Conservation (phyloP, 2,329 filamentous ascomycete species). For the Fusarium bactridioides region DNA sequence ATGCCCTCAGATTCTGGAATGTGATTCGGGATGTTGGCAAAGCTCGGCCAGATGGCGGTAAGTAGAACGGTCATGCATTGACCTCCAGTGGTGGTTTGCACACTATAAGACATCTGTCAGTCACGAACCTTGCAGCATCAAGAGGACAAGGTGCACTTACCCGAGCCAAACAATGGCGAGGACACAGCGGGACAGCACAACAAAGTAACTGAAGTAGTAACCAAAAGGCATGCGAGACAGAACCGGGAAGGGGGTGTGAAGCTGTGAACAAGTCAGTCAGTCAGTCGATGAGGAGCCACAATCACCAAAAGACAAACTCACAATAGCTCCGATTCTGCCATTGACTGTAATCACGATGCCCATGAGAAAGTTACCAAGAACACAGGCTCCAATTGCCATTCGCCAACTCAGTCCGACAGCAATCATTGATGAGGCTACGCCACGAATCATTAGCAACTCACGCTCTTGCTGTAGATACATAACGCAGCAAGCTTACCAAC, state of each 20-base stretch:
- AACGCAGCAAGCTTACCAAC: not conserved
- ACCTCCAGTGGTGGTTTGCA: constrained; percentile 8
- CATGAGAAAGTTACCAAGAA: constrained; percentile 9
- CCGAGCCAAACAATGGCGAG: constrained; percentile 9
- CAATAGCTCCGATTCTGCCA: constrained; percentile 11
- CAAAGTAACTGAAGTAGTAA: constrained; percentile 9
- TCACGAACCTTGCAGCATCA: not conserved
- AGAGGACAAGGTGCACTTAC: not conserved
- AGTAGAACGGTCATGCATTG: constrained; percentile 11
- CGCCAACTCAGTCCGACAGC: constrained; percentile 8
- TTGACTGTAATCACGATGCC: not conserved
- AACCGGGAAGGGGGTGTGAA: constrained; percentile 4
- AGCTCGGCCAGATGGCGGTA: constrained; percentile 7
- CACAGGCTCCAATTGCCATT: constrained; percentile 8
- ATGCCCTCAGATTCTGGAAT: not conserved
- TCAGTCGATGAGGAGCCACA: not conserved
- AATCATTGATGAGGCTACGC: not conserved
- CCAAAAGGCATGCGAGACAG: constrained; percentile 8
- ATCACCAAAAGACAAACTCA: not conserved
- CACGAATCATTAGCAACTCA: not conserved
- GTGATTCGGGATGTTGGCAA: constrained; percentile 3
- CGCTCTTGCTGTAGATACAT: not conserved
- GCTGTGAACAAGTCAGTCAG: not conserved
- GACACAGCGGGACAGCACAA: constrained; percentile 5
- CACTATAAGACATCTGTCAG: not conserved